Evolutionary conservation across 495 filamentous ascomycete species (phyloP).

Genomic region (Neurospora sp.): DNA sequence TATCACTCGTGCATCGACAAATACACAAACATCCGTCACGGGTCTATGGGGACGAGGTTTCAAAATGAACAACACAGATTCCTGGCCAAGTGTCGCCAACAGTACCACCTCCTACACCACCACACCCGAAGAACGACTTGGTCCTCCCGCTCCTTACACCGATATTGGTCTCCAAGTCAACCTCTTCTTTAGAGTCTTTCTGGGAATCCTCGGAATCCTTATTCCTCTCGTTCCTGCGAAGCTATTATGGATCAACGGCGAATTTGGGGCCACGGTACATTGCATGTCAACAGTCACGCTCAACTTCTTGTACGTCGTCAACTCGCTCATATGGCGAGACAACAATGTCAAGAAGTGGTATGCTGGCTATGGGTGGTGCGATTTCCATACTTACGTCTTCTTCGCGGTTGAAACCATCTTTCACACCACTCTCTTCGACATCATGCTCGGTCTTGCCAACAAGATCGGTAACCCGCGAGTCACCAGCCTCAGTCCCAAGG

Average conservation of each 20-base stretch:
- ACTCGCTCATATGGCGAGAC: constrained; percentile 71
- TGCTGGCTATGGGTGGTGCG: constrained; percentile 68
- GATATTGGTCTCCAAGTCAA: constrained; percentile 25
- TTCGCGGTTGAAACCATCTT: constrained; percentile 45
- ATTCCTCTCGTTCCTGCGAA: constrained; percentile 46
- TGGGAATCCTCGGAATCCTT: constrained; percentile 48
- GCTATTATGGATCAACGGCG: constrained; percentile 48
- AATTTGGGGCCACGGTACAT: constrained; percentile 51
- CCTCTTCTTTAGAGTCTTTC: constrained; percentile 32
- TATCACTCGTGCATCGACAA: neutral
- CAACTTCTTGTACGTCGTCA: constrained; percentile 62
- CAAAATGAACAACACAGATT: neutral
- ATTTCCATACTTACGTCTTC: constrained; percentile 61
- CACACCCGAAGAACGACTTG: constrained; percentile 14
- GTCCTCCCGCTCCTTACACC: constrained; percentile 17
- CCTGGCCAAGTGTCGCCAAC: neutral
- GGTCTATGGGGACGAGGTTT: neutral
- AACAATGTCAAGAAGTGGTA: constrained; percentile 61
- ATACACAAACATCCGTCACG: neutral
- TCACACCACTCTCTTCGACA: constrained; percentile 55
- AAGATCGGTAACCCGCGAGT: constrained; percentile 54
- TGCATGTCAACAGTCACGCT: constrained; percentile 53
- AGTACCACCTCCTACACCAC: constrained; percentile 11
- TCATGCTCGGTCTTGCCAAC: constrained; percentile 68
- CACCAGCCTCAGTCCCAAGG: constrained; percentile 36